Evolutionary conservation across 1,284 basidiomycete species (phyloP), one percentile per base, ranked within the genome.

Genomic region (Afroboletus lepidellus): DNA sequence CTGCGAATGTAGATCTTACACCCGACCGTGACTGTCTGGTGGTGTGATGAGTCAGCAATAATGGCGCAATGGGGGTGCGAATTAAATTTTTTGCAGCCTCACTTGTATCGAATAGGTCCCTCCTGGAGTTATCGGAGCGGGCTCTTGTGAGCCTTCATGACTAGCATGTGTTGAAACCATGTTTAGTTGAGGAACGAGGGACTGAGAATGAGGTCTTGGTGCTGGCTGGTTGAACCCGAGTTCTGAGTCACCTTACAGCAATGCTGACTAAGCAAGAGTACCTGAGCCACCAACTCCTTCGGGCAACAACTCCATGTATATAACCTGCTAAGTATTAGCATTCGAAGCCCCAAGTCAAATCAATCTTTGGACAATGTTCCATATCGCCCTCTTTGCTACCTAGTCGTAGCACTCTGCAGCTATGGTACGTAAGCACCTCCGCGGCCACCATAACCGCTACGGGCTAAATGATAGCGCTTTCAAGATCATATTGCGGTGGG

Each of bases 1-100:
- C 94, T 87, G 50, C 82, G 81, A 58, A 95, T 91, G 73, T 87
- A 94, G 67, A 98, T 83, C 76, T 96, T 96, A 75, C 94, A 96
- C 53, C 94, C 94, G 60, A 94, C 89, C 54, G 85, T 81, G 59
- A 98, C 84, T 37, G 84, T 86, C 93, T 96, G 53, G 46, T 18
- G 44, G 43, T 29, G 57, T 64, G 56, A 65, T 64, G 63, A 59
- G 65, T 62, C 64, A 67, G 66, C 66, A 69, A 42, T 33, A 15
- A n/a, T 21, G 37, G 37, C 50, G 51, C 37, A 15, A n/a, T 21
- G 37, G 37, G 51, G 51, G 65, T 56, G 64, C 44, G 53, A 54
- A 55, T 12, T 42, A 48, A 57, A 44, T 45, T 44, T 25, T 27
- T 41, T 29, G 37, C 8, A 33, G 48, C 69, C 82, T 69, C 65